Evolutionary conservation across 805 yeast genomes (phyloP), one percentile per base, ranked within the genome.

Genomic region (Hanseniaspora lachancei): DNA sequence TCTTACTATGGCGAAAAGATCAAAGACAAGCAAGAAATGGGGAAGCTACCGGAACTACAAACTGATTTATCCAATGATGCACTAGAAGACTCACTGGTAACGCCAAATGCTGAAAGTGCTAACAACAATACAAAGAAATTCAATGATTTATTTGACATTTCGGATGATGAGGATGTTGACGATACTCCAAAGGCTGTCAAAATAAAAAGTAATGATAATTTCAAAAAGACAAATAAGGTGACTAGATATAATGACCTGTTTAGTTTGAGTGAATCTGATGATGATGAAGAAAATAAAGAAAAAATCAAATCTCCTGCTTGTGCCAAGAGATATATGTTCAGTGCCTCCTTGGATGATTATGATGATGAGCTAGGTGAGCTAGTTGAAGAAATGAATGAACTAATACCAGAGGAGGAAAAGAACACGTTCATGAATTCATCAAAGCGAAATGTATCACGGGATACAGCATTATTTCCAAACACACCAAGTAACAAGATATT

Each of bases 251-350:
- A 52, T 16, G 60, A 59, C 20, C 44, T 59, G 4, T 59, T 56
- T 46, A 54, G 58, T 24, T 35, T 59, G 8, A 50, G 58, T 40
- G 61, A 59, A 13, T 53, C 59, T 18, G 58, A 58, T n/a, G 50
- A 62, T 35, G 66, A 62, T 2, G 65, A 59, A 1, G 59, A 56
- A 6, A 55, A 57, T 18, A 20, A 9, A 12, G 5, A 32, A 32
- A 32, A 2, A 10, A 48, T 34, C 9, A 41, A 43, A 6, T 39
- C 52, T 10, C 39, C 23, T 16, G 23, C 42, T 39, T 29, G 32
- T 18, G 57, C 42, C 27, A 39, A 49, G 39, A 16, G 23, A 40
- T n/a, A 35, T 24, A 38, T 49, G n/a, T 41, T 44, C 8, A 49
- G 46, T 24, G 42, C 49, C n/a, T 27, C 20, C 9, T 40, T 42